These are phyloP conservation scores for Myriangium duriaei DNA, from an alignment of 2,329 filamentous ascomycete genomes.

Conservation along the genomic window DNA sequence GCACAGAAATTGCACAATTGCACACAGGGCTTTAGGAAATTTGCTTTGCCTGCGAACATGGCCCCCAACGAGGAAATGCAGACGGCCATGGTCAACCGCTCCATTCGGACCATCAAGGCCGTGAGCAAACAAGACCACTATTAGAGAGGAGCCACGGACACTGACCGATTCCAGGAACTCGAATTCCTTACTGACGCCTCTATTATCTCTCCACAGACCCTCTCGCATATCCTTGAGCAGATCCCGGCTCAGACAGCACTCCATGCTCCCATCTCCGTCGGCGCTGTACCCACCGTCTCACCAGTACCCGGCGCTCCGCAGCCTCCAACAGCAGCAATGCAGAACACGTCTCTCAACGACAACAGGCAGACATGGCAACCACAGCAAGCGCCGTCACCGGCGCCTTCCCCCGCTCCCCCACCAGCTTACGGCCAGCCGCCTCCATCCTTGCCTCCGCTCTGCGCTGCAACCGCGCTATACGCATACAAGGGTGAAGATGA, in stretches of 20 bases:
- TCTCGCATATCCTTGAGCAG: constrained; percentile 59
- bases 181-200: constrained; percentile 76
- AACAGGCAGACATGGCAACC: constrained; percentile 25
- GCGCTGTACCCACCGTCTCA: constrained; percentile 22
- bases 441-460: constrained; percentile 42
- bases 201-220: constrained; percentile 61
- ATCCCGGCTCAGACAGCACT: constrained; percentile 61
- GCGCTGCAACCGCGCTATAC: constrained; percentile 70
- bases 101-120: constrained; percentile 75
- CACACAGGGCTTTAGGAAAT: too few species aligned
- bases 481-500: constrained; percentile 67
- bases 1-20: too few species aligned
- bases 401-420: constrained; percentile 37
- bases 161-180: constrained; percentile 54
- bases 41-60: constrained; percentile 16
- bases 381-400: constrained; percentile 25
- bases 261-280: constrained; percentile 25
- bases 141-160: neutral
- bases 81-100: constrained; percentile 62
- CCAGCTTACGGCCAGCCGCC: constrained; percentile 40
- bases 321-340: constrained; percentile 22
- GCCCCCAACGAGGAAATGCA: constrained; percentile 30
- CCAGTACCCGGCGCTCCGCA: constrained; percentile 13
- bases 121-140: too few species aligned
- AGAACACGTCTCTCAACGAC: constrained; percentile 20